Percentiles rank a stretch among this genome's conserved stretches.
Evolutionary conservation across 106 monocot species (phyloP).

Genomic region (Acorus calamus): DNA sequence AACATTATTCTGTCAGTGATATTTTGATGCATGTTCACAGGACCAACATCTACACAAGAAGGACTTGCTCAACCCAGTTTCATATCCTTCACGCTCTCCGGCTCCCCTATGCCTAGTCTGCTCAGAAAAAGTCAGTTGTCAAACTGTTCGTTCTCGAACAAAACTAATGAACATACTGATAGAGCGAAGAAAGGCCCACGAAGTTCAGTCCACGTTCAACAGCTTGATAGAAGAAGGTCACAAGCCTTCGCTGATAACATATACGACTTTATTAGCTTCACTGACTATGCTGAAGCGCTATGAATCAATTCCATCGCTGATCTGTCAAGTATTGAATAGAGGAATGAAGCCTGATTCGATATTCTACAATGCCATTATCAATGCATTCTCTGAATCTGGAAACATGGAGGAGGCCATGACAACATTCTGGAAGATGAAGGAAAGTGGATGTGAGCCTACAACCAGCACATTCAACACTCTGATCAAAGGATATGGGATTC

Average conservation of each 20-base stretch:
- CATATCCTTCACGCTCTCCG: conserved; percentile 13
- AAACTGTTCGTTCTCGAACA: conserved; percentile 50
- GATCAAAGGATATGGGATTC: conserved; percentile 82
- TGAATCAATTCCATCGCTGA: conserved; percentile 46
- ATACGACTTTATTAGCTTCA: conserved; percentile 64
- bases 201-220: conserved; percentile 43
- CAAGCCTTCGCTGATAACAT: conserved; percentile 70
- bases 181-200: conserved; percentile 47
- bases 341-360: conserved; percentile 72
- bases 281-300: conserved; percentile 58
- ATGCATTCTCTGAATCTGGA: conserved; percentile 80
- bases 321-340: conserved; percentile 41
- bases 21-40: conserved; percentile 12
- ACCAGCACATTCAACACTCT: conserved; percentile 85
- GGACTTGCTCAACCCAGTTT: conserved; percentile 6
- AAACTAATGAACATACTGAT: conserved; percentile 54
- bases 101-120: conserved; percentile 34
- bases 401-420: conserved; percentile 66
- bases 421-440: conserved; percentile 64
- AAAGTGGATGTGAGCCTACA: conserved; percentile 57
- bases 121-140: conserved; percentile 46
- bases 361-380: conserved; percentile 80
- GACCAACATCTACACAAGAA: conserved; percentile 1
- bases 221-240: conserved; percentile 55
- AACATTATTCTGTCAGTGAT: no score